Evolutionary conservation across 2,329 filamentous ascomycete genomes (phyloP).

Genomic region (Fusarium foetens): DNA sequence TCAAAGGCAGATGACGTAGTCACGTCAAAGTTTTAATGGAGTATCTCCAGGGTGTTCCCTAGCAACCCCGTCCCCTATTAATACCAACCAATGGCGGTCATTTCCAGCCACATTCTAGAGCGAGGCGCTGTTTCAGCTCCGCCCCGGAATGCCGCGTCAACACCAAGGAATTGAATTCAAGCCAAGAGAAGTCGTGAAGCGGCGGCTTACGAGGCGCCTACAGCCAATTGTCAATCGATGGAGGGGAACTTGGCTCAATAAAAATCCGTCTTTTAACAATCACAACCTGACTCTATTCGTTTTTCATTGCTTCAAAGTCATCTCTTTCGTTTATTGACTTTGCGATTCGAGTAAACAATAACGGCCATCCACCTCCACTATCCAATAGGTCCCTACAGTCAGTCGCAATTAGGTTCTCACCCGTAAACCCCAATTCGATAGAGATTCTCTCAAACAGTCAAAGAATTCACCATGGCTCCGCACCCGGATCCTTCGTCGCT

Average conservation of each 20-base stretch:
- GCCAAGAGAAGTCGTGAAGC: slow-evolving; percentile 32
- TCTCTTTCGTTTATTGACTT: slow-evolving; percentile 16
- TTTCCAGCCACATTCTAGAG: slow-evolving; percentile 40
- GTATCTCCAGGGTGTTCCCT: slow-evolving; percentile 33
- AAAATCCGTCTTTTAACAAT: background rate
- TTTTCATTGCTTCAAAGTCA: background rate
- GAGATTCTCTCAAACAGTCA: background rate
- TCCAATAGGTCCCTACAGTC: background rate
- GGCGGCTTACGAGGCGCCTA: slow-evolving; percentile 39
- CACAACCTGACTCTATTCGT: background rate
- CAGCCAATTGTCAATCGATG: background rate
- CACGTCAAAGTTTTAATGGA: background rate
- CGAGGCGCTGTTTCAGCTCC: slow-evolving; percentile 45
- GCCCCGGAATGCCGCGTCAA: slow-evolving; percentile 46
- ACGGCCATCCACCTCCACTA: background rate
- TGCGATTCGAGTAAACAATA: slow-evolving; percentile 8
- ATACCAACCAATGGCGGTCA: slow-evolving; percentile 36
- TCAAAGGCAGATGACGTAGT: slow-evolving; percentile 35
- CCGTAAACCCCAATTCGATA: background rate
- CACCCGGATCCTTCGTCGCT: slow-evolving; percentile 31
- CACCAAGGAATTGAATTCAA: slow-evolving; percentile 35
- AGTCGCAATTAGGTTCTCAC: background rate
- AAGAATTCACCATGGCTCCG: slow-evolving; percentile 28
- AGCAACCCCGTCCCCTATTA: slow-evolving; percentile 36
- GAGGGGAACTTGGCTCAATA: background rate